Percentiles rank a stretch among this genome's conserved stretches.
Conservation (phyloP, 2,329 filamentous ascomycete genomes). For the Claviceps sp. region DNA sequence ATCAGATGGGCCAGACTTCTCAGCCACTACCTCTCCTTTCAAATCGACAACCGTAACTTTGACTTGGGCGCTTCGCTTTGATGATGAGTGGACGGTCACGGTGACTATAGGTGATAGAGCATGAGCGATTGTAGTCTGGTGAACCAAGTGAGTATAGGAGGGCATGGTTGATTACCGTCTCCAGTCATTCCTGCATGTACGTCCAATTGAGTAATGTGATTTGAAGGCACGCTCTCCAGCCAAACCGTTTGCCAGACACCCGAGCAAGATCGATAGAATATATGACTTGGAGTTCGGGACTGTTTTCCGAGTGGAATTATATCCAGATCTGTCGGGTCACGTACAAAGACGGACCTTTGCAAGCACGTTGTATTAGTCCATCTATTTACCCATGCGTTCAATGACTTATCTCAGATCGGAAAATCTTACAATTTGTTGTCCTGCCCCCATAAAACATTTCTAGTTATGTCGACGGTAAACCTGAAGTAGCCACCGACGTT, state of each 20-base stretch:
- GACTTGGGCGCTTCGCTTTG: conserved; percentile 20
- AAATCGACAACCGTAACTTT: conserved; percentile 22
- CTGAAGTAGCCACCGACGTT: conserved; percentile 49
- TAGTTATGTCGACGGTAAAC: conserved; percentile 46
- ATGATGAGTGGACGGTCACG: conserved; percentile 38
- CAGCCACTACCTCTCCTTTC: conserved; percentile 27
- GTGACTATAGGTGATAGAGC: conserved; percentile 28
- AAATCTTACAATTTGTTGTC: conserved; percentile 39
- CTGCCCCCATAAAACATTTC: conserved; percentile 24
- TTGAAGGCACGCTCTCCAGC: conserved; percentile 48
- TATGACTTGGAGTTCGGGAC: conserved; percentile 40
- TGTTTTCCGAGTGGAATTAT: conserved; percentile 57
- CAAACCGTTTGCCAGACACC: conserved; percentile 67
- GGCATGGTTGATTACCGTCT: conserved; percentile 20
- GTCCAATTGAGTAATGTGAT: conserved; percentile 46
- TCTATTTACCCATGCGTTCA: too few relatives aligned
- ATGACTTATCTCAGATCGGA: neutral
- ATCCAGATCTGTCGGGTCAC: conserved; percentile 50
- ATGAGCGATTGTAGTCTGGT: neutral
- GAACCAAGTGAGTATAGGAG: neutral
- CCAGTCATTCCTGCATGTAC: conserved; percentile 44
- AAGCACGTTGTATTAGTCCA: neutral
- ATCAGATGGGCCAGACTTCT: conserved; percentile 31
- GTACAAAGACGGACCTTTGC: conserved; percentile 46
- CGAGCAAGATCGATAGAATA: conserved; percentile 60